A percentile compares a stretch with the other conserved stretches of the same genome.
Evolutionary conservation across 495 filamentous ascomycete species (phyloP).

Genomic region (Aspergillus olivimuriae): DNA sequence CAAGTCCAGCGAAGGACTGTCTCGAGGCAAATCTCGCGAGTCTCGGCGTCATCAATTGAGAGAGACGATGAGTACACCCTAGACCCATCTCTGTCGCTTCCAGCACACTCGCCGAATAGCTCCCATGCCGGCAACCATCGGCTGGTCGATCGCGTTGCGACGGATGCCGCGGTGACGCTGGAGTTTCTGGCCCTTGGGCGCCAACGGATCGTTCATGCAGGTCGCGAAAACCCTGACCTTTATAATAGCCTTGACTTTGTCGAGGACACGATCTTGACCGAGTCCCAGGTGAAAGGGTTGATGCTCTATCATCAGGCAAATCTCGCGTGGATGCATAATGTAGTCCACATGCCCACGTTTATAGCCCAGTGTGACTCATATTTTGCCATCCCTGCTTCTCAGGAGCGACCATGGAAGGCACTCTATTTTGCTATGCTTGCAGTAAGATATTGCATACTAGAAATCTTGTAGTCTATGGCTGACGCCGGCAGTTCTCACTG

Average conservation of each 20-base stretch:
- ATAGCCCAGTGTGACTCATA: background rate
- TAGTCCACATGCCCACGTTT: conserved; percentile 14
- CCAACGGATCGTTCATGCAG: conserved; percentile 2
- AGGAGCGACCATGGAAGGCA: background rate
- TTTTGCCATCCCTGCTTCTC: background rate
- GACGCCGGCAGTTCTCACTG: background rate
- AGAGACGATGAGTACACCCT: too few relatives aligned
- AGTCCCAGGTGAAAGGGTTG: background rate
- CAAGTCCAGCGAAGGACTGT: too few relatives aligned
- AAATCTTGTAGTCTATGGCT: background rate
- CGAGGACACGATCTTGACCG: conserved; percentile 2
- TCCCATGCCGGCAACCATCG: background rate
- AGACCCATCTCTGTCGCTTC: background rate
- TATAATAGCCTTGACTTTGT: background rate
- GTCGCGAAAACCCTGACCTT: background rate
- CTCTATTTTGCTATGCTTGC: background rate
- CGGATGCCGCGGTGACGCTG: conserved; percentile 7
- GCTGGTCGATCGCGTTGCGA: conserved; percentile 1
- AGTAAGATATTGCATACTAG: background rate
- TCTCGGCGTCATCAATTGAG: too few relatives aligned
- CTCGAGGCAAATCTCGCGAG: too few relatives aligned
- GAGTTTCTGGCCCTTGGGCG: conserved; percentile 9
- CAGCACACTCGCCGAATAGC: background rate
- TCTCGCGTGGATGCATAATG: conserved; percentile 12
- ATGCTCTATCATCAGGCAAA: conserved; percentile 4